Evolutionary conservation across 1,284 basidiomycete genomes (phyloP).

Genomic region (Trametes polyzona): DNA sequence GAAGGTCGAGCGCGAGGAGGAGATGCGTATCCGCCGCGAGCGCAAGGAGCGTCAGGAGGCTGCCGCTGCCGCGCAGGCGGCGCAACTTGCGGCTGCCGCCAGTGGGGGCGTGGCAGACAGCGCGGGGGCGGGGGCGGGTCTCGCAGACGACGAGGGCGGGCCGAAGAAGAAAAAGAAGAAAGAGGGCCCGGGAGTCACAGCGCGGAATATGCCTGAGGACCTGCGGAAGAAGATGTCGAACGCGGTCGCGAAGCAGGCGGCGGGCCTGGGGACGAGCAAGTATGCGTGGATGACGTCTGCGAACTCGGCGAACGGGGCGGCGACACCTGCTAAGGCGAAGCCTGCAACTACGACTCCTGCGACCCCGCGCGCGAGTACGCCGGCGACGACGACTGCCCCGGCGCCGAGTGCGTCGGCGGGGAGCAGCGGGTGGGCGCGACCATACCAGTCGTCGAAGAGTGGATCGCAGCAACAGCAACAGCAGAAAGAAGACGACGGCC

Average conservation of each 20-base stretch:
- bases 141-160: constrained; percentile 55
- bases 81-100: constrained; percentile 58
- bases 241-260: constrained; percentile 83
- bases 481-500: constrained; percentile 56
- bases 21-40: constrained; percentile 71
- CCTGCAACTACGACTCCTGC: constrained; percentile 32
- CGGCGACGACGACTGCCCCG: constrained; percentile 36
- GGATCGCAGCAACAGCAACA: constrained; percentile 32
- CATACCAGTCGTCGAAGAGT: constrained; percentile 60
- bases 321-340: constrained; percentile 53
- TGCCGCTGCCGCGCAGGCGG: constrained; percentile 63
- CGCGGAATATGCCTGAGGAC: constrained; percentile 86
- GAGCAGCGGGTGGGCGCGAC: constrained; percentile 59
- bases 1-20: constrained; percentile 80
- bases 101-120: constrained; percentile 39
- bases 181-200: constrained; percentile 81
- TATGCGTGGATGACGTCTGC: constrained; percentile 86
- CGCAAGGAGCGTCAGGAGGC: constrained; percentile 75
- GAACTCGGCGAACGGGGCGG: constrained; percentile 42
- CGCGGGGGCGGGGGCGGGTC: constrained; percentile 38
- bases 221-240: constrained; percentile 89
- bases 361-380: constrained; percentile 28
- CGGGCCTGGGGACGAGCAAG: constrained; percentile 73
- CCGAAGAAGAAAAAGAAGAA: constrained; percentile 84
- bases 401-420: constrained; percentile 42